Evolutionary conservation across 192 early-diverging fungal genomes (phyloP).

Genomic region (Chytriomyces sp.): DNA sequence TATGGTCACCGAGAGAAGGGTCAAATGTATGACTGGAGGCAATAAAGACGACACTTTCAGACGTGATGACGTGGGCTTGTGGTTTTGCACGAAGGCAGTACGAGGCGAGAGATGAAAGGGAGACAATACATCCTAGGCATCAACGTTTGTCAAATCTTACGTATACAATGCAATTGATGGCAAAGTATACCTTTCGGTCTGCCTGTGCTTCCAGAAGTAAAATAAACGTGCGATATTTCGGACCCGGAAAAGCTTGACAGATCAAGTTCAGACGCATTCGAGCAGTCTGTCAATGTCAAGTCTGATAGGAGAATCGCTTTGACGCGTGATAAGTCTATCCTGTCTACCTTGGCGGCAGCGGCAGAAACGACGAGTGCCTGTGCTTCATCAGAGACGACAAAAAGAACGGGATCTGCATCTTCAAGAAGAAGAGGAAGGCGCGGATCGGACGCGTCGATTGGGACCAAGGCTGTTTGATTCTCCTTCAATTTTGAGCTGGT

Average conservation of each 20-base stretch:
- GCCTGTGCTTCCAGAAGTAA: constrained; percentile 42
- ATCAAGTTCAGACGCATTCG: constrained; percentile 23
- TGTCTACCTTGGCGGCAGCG: not conserved
- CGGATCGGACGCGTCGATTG: constrained; percentile 39
- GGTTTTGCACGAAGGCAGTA: constrained; percentile 35
- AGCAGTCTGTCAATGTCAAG: not conserved
- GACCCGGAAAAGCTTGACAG: not conserved
- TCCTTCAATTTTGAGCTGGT: not conserved
- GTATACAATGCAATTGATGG: not conserved
- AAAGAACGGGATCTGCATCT: constrained; percentile 29
- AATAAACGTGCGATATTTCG: constrained; percentile 38
- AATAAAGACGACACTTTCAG: constrained; percentile 21
- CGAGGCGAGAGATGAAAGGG: constrained; percentile 26
- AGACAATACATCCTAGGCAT: constrained; percentile 31
- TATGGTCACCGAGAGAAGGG: constrained; percentile 39
- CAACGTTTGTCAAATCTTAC: not conserved
- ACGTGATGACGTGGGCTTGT: constrained; percentile 15
- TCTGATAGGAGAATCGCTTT: not conserved
- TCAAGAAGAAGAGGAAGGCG: constrained; percentile 39
- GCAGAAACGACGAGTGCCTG: not conserved
- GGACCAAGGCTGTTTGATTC: constrained; percentile 29
- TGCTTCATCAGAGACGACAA: constrained; percentile 2
- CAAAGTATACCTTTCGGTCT: constrained; percentile 33
- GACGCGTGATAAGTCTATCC: not conserved
- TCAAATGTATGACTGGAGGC: constrained; percentile 46